Evolutionary conservation across 352 stramenopile species (phyloP), one percentile per base, ranked within the genome.

Genomic region (Pythium guiyangense): DNA sequence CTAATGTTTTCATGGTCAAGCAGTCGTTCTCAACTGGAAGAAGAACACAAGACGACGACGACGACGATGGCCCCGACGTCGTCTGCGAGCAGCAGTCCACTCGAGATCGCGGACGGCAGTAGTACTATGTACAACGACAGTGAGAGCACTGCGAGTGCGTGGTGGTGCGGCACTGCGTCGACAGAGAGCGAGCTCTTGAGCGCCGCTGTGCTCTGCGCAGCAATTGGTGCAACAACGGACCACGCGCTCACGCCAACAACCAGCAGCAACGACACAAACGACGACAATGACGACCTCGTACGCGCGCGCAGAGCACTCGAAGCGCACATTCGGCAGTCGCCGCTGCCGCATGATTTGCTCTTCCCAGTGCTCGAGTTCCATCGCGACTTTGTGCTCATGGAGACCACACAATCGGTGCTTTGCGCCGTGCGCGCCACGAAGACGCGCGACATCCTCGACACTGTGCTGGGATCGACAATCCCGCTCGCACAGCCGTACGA

Each of bases 141-240:
- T 4, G 40, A 51, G 0, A 22, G 14, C 18, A 12, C 27, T 17
- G 52, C 43, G 17, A 39, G 49, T 1, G 50, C 50, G 62, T 89
- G 80, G 78, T 91, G 77, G 74, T 73, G 72, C 34, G 74, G 73
- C 52, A 42, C 52, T 3, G 71, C 67, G 10, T 74, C 71, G 48
- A 89, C 74, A 50, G 82, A 92, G 76, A 84, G 67, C 22, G 82
- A 90, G 53, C 52, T 92, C 43, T 64, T 92, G 18, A 87, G 83
- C 59, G 82, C 84, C 22, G 82, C 82, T 20, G 77, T 94, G 26
- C 49, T 94, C 31, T 94, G 84, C 63, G 82, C 78, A 9, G 81
- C 82, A 3, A 61, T 90, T 45, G 66, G 71, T 45, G 73, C 47
- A 11, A 49, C 61, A 3, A 57, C 52, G 10, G 31, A 31, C 37